Evolutionary conservation across 306 rosid genomes (phyloP).

Genomic region (Castanopsis chinensis): DNA sequence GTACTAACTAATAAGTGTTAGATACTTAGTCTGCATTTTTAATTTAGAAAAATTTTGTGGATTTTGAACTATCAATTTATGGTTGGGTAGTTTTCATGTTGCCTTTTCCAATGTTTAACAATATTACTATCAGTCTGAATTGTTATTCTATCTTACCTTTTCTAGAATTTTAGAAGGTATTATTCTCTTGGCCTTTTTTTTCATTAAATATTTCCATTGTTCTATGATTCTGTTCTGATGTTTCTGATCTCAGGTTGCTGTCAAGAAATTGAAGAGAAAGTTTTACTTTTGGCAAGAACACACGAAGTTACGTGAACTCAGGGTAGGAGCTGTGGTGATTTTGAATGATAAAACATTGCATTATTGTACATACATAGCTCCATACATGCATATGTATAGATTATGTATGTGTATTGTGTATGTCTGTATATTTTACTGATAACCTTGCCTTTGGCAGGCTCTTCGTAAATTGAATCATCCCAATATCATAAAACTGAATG

Average conservation of each 20-base stretch:
- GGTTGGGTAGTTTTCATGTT: neutral
- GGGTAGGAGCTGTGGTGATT: constrained; percentile 43
- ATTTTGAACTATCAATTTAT: neutral
- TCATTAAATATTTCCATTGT: neutral
- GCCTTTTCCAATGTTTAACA: neutral
- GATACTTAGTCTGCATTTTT: neutral
- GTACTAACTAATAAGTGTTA: neutral
- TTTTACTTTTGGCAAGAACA: constrained; percentile 86
- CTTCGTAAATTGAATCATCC: constrained; percentile 77
- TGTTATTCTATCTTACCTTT: neutral
- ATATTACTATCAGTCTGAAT: neutral
- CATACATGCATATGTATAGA: constrained; percentile 12
- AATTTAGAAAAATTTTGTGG: neutral
- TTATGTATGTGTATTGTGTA: constrained; percentile 1
- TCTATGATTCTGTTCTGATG: neutral
- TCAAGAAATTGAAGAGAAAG: constrained; percentile 84
- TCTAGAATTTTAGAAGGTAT: neutral
- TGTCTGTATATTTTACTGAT: constrained; percentile 9
- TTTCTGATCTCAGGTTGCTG: constrained; percentile 59
- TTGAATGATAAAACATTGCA: constrained; percentile 1
- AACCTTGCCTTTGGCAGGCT: constrained; percentile 43
- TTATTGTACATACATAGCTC: constrained; percentile 14
- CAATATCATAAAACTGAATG: constrained; percentile 78
- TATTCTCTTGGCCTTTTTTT: neutral
- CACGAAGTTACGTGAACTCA: constrained; percentile 73